These are phyloP conservation scores for Thalia dealbata DNA, from an alignment of 176 grass and related monocot species.

Conservation along the genomic window DNA sequence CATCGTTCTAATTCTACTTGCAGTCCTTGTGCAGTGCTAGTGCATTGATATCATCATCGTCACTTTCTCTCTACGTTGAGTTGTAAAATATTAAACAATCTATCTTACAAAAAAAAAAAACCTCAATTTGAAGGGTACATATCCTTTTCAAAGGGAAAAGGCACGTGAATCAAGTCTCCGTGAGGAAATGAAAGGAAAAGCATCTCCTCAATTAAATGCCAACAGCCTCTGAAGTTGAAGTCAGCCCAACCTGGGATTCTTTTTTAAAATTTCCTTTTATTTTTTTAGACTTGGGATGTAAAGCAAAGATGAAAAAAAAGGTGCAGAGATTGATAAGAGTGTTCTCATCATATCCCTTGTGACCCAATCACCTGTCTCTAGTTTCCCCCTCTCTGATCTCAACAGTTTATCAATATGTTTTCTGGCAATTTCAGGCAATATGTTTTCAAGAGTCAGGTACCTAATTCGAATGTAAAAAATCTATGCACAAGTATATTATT, in stretches of 20 bases:
- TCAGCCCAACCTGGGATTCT: neutral
- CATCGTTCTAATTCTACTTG: too few relatives aligned
- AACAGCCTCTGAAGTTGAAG: neutral
- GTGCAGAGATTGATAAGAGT: neutral
- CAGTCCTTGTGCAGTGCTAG: too few relatives aligned
- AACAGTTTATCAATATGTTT: neutral
- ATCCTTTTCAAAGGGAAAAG: neutral
- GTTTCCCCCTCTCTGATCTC: neutral
- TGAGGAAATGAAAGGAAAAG: neutral
- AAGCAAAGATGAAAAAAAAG: neutral
- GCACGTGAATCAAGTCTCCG: conserved; percentile 1
- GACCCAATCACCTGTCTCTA: neutral
- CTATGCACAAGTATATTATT: too few relatives aligned
- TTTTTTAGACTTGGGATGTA: neutral
- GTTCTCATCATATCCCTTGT: neutral
- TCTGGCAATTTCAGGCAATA: too few relatives aligned
- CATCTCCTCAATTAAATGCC: neutral
- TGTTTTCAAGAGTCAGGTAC: too few relatives aligned
- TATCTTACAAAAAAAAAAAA: too few relatives aligned
- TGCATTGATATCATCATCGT: too few relatives aligned
- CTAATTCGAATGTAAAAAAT: too few relatives aligned
- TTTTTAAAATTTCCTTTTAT: neutral
- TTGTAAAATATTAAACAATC: too few relatives aligned
- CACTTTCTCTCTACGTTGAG: too few relatives aligned
- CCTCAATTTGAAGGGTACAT: neutral